phyloP scores from a whole-genome alignment of 139 green algal genomes.

The Picochlorum sp. region DNA sequence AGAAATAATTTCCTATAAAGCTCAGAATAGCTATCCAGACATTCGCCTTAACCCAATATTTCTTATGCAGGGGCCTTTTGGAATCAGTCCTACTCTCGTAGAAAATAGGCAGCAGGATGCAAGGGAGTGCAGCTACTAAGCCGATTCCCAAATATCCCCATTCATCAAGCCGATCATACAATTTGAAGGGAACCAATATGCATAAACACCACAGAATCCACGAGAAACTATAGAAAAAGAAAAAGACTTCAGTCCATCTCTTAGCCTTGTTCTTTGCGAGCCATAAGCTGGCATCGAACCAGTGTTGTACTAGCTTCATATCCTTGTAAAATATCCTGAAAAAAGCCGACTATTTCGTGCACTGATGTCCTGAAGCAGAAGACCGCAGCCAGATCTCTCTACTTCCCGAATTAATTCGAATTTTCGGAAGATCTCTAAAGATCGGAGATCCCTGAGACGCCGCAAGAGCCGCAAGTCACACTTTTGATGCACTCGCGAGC shows the following conservation, averaged over 20 bases:
- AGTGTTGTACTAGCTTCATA: not conserved
- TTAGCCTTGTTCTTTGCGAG: constrained; percentile 73
- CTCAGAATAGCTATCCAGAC: constrained; percentile 93
- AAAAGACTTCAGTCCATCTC: constrained; percentile 84
- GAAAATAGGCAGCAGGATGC: constrained; percentile 65
- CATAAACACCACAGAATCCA: constrained; percentile 86
- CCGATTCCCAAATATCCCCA: constrained; percentile 82
- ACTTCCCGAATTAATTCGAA: too few species aligned
- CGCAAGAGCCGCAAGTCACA: too few species aligned
- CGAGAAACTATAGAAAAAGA: constrained; percentile 79
- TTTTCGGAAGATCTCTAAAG: too few species aligned
- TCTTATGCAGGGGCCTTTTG: constrained; percentile 59
- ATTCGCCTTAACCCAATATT: constrained; percentile 94
- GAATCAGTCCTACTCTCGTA: constrained; percentile 54
- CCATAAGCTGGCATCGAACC: constrained; percentile 38
- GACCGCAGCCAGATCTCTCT: too few species aligned
- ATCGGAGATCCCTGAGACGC: too few species aligned
- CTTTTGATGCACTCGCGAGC: too few species aligned
- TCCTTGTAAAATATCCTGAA: not conserved
- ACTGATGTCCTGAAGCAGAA: too few species aligned
- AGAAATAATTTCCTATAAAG: constrained; percentile 99
- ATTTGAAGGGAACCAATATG: constrained; percentile 80
- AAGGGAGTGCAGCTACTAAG: constrained; percentile 55
- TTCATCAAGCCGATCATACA: constrained; percentile 73
- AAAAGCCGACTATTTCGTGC: too few species aligned